Evolutionary conservation across 768 basidiomycete genomes (phyloP).

Genomic region (Auricularia cornea): DNA sequence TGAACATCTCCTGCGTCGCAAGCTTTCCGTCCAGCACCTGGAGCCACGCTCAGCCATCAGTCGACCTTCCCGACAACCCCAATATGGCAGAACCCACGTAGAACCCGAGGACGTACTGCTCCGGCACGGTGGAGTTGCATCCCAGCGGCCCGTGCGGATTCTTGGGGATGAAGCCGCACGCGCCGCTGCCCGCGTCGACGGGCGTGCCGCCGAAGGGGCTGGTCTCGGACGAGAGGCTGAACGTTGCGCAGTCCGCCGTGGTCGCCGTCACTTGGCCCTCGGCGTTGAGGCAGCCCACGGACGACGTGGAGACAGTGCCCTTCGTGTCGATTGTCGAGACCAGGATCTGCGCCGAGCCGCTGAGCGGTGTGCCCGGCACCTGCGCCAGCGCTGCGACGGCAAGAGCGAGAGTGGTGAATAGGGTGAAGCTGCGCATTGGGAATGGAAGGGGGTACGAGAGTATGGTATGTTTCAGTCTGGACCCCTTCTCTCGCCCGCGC

Average conservation of each 20-base stretch:
- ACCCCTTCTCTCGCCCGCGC: too few relatives aligned
- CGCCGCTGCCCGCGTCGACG: neutral
- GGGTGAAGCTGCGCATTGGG: neutral
- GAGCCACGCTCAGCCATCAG: neutral
- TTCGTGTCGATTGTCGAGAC: neutral
- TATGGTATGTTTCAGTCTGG: neutral
- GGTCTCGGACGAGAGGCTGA: neutral
- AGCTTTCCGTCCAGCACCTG: neutral
- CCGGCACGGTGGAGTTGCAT: neutral
- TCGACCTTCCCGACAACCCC: too few relatives aligned
- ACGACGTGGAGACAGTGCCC: neutral
- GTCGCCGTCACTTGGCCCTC: neutral
- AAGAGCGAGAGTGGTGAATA: neutral
- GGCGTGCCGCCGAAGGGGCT: neutral
- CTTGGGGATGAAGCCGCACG: neutral
- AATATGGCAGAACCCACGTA: neutral
- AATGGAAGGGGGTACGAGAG: neutral
- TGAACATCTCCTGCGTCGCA: neutral
- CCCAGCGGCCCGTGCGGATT: neutral
- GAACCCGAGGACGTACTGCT: neutral
- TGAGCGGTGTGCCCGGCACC: neutral
- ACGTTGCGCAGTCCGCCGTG: neutral
- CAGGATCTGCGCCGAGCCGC: neutral
- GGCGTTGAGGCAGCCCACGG: neutral
- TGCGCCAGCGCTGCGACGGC: neutral